A percentile compares a stretch with the other conserved stretches of the same genome.
phyloP scores from a whole-genome alignment of 108 stramenopile species.

The Pinguiococcus pyrenoidosus region DNA sequence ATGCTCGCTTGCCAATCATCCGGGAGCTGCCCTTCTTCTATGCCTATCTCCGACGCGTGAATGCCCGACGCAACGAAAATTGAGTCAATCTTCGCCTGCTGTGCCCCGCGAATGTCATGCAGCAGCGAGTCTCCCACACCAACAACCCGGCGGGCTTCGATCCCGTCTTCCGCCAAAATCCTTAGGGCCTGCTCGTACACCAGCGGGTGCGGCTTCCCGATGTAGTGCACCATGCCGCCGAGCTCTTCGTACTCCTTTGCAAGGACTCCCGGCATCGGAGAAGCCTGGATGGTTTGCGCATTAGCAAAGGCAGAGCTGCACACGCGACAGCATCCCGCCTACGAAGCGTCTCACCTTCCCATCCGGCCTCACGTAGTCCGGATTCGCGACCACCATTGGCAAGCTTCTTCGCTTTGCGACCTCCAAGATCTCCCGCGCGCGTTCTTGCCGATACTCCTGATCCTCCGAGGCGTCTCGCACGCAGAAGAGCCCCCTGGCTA shows the following conservation, averaged over 20 bases:
- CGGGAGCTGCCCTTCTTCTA: constrained; percentile 20
- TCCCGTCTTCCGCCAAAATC: neutral
- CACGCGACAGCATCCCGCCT: neutral
- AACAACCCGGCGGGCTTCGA: neutral
- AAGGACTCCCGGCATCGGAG: constrained; percentile 76
- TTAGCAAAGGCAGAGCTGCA: neutral
- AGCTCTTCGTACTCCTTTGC: constrained; percentile 56
- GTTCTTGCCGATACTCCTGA: neutral
- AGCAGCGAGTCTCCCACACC: constrained; percentile 24
- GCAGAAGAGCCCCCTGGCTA: constrained; percentile 65
- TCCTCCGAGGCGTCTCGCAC: constrained; percentile 35
- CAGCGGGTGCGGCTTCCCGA: constrained; percentile 25
- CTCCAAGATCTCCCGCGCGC: constrained; percentile 36
- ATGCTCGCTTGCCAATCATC: too few species aligned
- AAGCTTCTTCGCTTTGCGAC: constrained; percentile 44
- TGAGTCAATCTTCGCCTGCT: neutral
- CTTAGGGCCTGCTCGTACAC: constrained; percentile 18
- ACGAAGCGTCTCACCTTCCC: constrained; percentile 31
- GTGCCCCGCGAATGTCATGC: constrained; percentile 26
- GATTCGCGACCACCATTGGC: constrained; percentile 82
- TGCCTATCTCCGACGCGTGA: constrained; percentile 10
- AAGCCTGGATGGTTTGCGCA: constrained; percentile 11
- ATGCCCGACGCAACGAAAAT: constrained; percentile 13
- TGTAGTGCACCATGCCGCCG: constrained; percentile 12
- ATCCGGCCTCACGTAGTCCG: constrained; percentile 66